Conservation (phyloP, 441 rosid genomes). For the Arabidopsis hybrid region DNA sequence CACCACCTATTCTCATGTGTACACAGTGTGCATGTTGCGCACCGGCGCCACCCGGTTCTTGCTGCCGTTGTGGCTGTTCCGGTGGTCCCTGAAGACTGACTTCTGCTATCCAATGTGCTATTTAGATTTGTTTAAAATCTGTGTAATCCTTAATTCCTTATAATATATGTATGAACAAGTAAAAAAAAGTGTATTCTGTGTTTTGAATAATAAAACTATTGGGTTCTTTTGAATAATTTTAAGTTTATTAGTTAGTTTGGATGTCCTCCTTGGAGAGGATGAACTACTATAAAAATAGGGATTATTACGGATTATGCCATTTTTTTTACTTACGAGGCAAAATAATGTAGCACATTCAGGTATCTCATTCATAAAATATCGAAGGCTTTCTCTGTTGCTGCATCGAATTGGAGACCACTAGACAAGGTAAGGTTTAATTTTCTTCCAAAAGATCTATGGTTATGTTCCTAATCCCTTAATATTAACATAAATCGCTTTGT, state of each 20-base stretch:
- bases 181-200: neutral
- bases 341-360: too few relatives aligned
- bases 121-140: conserved; percentile 3
- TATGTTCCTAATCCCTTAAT: too few relatives aligned
- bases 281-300: neutral
- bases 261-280: neutral
- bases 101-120: neutral
- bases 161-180: conserved; percentile 21
- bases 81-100: conserved; percentile 26
- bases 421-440: too few relatives aligned
- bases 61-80: conserved; percentile 44
- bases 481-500: too few relatives aligned
- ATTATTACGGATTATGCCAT: too few relatives aligned
- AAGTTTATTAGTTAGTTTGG: neutral
- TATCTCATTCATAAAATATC: too few relatives aligned
- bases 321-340: too few relatives aligned
- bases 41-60: conserved; percentile 41
- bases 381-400: too few relatives aligned
- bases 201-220: conserved; percentile 16
- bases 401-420: too few relatives aligned
- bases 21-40: conserved; percentile 46
- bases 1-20: conserved; percentile 44
- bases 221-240: neutral
- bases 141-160: neutral
- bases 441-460: too few relatives aligned